Conservation (phyloP, 345 rosid genomes). For the Ricinus communis region DNA sequence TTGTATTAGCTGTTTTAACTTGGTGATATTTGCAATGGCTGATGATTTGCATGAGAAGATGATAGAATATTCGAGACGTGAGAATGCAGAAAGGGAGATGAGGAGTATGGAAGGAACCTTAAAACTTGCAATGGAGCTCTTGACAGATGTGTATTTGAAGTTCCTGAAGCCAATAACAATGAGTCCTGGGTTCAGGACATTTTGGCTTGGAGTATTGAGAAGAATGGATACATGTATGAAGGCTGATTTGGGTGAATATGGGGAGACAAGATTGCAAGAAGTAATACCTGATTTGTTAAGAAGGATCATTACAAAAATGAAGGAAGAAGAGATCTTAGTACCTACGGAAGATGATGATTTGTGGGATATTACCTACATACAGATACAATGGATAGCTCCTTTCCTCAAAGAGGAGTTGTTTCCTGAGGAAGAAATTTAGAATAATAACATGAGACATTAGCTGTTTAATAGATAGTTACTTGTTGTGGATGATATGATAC, state of each 20-base stretch:
- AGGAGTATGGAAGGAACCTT: slow-evolving; percentile 89
- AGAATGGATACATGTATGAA: slow-evolving; percentile 98
- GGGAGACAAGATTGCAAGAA: slow-evolving; percentile 55
- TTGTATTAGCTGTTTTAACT: slow-evolving; percentile 58
- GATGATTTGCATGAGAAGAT: slow-evolving; percentile 91
- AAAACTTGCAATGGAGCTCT: slow-evolving; percentile 61
- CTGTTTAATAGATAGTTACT: neutral
- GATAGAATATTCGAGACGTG: slow-evolving; percentile 75
- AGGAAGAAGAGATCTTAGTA: slow-evolving; percentile 61
- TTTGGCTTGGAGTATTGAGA: slow-evolving; percentile 85
- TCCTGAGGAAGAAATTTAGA: slow-evolving; percentile 43
- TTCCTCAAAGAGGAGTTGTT: slow-evolving; percentile 75
- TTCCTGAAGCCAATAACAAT: slow-evolving; percentile 50
- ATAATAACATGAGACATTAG: neutral
- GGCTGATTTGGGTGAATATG: slow-evolving; percentile 69
- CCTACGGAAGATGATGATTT: slow-evolving; percentile 67
- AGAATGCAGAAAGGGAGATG: slow-evolving; percentile 74
- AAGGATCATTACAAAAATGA: slow-evolving; percentile 64
- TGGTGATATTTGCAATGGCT: slow-evolving; percentile 59
- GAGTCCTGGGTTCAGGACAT: slow-evolving; percentile 67
- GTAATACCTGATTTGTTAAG: slow-evolving; percentile 61
- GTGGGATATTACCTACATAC: slow-evolving; percentile 82
- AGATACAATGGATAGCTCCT: slow-evolving; percentile 97
- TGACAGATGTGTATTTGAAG: slow-evolving; percentile 53
- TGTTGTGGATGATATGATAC: neutral